Evolutionary conservation across 768 basidiomycete species (phyloP).

Genomic region (Rhizopogon rudus): DNA sequence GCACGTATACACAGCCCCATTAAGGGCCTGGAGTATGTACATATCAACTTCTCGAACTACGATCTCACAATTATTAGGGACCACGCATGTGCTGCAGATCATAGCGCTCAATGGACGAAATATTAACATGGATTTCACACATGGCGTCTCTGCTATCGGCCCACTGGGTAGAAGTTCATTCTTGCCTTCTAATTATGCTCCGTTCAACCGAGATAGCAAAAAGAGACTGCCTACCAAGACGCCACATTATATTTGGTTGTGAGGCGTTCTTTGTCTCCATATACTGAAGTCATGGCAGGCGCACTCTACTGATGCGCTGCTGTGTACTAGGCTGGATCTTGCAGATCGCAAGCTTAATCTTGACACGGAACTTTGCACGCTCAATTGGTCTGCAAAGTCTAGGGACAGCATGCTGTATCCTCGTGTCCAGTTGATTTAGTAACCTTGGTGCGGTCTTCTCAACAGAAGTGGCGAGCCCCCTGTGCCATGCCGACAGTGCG

Average conservation of each 20-base stretch:
- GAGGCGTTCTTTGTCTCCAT: background rate
- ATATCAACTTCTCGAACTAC: background rate
- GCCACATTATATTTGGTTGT: background rate
- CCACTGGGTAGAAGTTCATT: background rate
- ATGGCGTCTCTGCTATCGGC: background rate
- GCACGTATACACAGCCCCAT: background rate
- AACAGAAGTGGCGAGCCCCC: constrained; percentile 1
- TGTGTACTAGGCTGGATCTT: constrained; percentile 11
- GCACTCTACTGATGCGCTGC: background rate
- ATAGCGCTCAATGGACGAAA: background rate
- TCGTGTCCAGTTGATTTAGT: constrained; percentile 17
- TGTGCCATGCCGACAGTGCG: constrained; percentile 3
- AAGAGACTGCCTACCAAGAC: background rate
- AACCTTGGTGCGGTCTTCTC: constrained; percentile 8
- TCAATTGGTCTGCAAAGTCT: background rate
- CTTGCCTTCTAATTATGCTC: background rate
- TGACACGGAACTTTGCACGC: constrained; percentile 11
- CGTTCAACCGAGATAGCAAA: background rate
- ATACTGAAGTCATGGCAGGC: background rate
- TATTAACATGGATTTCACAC: background rate
- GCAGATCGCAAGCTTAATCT: constrained; percentile 19
- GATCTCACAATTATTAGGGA: background rate
- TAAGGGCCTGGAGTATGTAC: background rate
- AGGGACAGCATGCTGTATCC: constrained; percentile 21
- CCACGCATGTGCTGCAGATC: background rate